Conservation (phyloP, 345 rosid genomes). For the Conringia planisiliqua region DNA sequence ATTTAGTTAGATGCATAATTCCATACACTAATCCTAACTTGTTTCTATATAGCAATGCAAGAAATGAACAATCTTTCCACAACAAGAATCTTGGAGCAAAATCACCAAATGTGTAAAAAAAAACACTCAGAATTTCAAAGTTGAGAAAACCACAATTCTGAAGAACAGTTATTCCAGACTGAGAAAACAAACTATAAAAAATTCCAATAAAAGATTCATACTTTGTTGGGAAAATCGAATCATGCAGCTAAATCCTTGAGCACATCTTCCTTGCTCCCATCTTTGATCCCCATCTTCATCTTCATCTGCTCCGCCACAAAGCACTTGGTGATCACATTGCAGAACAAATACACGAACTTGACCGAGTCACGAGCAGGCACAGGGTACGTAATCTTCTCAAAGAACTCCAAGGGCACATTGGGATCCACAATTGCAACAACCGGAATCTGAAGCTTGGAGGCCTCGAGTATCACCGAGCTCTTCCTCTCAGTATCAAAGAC, state of each 20-base stretch:
- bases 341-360: slow-evolving; percentile 89
- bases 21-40: background rate
- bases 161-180: slow-evolving; percentile 19
- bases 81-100: background rate
- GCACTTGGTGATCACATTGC: slow-evolving; percentile 90
- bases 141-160: background rate
- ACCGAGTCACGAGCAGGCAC: slow-evolving; percentile 91
- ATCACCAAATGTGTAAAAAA: background rate
- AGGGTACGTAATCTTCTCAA: slow-evolving; percentile 74
- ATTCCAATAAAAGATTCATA: slow-evolving; percentile 5
- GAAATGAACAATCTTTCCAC: slow-evolving; percentile 4
- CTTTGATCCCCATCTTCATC: slow-evolving; percentile 45
- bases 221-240: background rate
- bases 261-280: slow-evolving; percentile 3
- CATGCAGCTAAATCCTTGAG: slow-evolving; percentile 14
- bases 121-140: background rate
- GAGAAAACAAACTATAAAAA: background rate
- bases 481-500: slow-evolving; percentile 85
- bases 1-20: background rate
- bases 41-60: background rate
- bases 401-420: slow-evolving; percentile 73
- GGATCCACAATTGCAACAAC: slow-evolving; percentile 89
- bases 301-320: slow-evolving; percentile 76
- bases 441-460: slow-evolving; percentile 76
- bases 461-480: slow-evolving; percentile 79